Base-by-base conservation (phyloP, 2,329 filamentous ascomycete genomes). In the Fusarium foetens region DNA sequence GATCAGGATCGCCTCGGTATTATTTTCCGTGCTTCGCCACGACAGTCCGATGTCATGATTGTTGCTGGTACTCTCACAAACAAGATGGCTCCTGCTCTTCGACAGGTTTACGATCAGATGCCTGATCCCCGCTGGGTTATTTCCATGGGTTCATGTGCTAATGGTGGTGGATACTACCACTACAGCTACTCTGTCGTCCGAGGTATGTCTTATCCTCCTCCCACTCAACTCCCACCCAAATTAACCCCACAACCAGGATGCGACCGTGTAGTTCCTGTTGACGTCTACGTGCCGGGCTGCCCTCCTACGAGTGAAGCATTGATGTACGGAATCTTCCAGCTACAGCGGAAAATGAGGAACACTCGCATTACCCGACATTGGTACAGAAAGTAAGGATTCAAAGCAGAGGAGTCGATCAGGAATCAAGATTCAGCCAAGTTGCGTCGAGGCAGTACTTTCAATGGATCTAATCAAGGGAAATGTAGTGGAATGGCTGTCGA, bases 51-150 rank as follows among this genome's bases (percentile, higher is more conserved):
- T 82, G 92, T 97, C 74, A 96, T 97, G 94, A 96, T 97, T 78
- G 94, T 97, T 27, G 94, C 94, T 31, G 94, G 94, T 66, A 97
- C 94, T 35, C 88, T 97, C 70, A 97, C 94, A 76, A 97, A 97
- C 87, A 97, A 97, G 87, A 97, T 97, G 94, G 94, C 94, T 2
- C 94, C 94, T 5, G 94, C 94, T 38, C 85, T 97, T 79, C 88
- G 94, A 82, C 93, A 96, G 84, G 92, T 97, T 70, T 97, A 97
- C 85, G 94, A 97, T 82, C 94, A 97, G 86, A 97, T 97, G 94
- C 94, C 94, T 35, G 94, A 97, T 36, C 94, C 94, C 23, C 88
- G 92, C 79, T 97, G 94, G 94, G 94, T 95, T 76, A 82, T 90
- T 78, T 93, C 90, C 76, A 95, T 95, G 93, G 93, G 93, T 17